Evolutionary conservation across 495 filamentous ascomycete genomes (phyloP), one percentile per base, ranked within the genome.

Genomic region (Usnea hakonensis): DNA sequence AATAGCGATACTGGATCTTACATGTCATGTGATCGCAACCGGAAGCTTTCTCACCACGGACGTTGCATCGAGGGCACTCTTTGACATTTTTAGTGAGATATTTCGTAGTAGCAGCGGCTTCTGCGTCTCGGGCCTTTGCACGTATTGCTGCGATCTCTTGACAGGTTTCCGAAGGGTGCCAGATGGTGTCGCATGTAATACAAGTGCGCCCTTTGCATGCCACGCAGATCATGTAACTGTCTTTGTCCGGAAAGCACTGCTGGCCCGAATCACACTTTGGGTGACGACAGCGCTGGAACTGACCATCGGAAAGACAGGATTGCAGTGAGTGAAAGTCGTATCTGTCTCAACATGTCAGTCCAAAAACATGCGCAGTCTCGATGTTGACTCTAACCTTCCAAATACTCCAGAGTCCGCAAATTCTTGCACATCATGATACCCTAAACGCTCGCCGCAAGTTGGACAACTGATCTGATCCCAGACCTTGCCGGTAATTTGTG

Each of bases 21-120:
- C 58, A 65, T 6, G 48, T 61, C 14, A 65, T 56, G 10, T 65
- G 63, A 16, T 65, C 57, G 30, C 63, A 65, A 13, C 63, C 63
- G 6, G 26, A 40, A 3, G 43, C 35, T 38, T 65, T 65, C 1
- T 46, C 53, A 2, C 38, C 41, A 38, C 37, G 57, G 3, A 35
- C 40, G 5, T 50, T 38, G 41, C 63, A 65, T 7, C 23, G 40
- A 8, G 63, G 63, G n/a, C 63, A 65, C 4, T 23, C n/a, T 36
- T 65, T 65, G 1, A 52, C 35, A 6, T 41, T 48, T 3, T 33
- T 36, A 3, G 17, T 43, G 4, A 65, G 57, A 46, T 61, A 61
- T 26, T 46, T 23, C 9, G 36, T 32, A 32, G 36, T 30, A 36
- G 63, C 63, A 13, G 28, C 37, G 14, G 61, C 48, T 21, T 61